Evolutionary conservation across 176 grass and related monocot species (phyloP).

Genomic region (Coix lacrymajobi): DNA sequence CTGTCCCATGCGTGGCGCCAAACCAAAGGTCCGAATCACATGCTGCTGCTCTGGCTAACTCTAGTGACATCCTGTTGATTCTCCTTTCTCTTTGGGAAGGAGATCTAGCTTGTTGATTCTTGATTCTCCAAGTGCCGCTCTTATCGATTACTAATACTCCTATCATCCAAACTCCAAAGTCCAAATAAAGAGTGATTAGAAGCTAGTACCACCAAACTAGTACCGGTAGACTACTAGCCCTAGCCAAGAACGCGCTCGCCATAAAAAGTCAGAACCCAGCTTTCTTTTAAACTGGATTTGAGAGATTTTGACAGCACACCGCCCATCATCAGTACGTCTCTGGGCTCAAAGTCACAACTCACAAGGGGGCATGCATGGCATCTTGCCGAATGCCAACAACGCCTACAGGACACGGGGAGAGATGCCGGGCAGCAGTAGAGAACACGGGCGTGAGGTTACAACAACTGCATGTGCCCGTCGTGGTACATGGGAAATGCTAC

Average conservation of each 20-base stretch:
- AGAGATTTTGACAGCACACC: not conserved
- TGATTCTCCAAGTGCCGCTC: not conserved
- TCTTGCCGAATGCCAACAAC: slow-evolving; percentile 38
- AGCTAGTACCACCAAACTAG: not conserved
- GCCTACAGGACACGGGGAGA: slow-evolving; percentile 13
- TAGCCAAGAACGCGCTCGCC: slow-evolving; percentile 17
- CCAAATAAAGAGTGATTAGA: not conserved
- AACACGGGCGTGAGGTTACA: slow-evolving; percentile 15
- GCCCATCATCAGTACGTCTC: not conserved
- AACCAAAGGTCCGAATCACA: slow-evolving; percentile 15
- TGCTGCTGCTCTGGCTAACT: not conserved
- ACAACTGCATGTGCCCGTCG: slow-evolving; percentile 1
- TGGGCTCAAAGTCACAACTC: not conserved
- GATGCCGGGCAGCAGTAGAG: slow-evolving; percentile 15
- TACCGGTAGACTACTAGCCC: not conserved
- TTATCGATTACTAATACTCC: not conserved
- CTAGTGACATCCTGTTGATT: not conserved
- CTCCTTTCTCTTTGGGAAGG: not conserved
- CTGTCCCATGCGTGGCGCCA: not conserved
- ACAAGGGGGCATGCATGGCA: no score
- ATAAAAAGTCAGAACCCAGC: slow-evolving; percentile 16
- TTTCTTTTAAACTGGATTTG: slow-evolving; percentile 14
- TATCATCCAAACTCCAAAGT: not conserved
- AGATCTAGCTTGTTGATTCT: not conserved
- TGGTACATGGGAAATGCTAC: not conserved